Conservation (phyloP, 1,139 yeast genomes). For the Oligophagozyma castellii region DNA sequence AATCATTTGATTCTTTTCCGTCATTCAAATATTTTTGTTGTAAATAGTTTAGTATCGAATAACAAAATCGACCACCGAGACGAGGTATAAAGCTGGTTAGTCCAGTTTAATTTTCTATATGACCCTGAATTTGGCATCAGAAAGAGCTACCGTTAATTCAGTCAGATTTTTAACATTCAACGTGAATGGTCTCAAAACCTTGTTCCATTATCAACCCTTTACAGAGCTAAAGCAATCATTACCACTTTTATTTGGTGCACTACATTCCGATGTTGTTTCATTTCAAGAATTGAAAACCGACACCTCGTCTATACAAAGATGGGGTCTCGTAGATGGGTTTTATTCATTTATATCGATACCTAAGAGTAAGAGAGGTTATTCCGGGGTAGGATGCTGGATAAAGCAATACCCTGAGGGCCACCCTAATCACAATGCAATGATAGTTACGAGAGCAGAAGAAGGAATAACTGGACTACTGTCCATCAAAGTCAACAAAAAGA, state of each 20-base stretch:
- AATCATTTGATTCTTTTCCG: too few species aligned
- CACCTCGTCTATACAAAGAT: slow-evolving; percentile 31
- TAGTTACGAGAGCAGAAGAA: slow-evolving; percentile 68
- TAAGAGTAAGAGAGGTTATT: slow-evolving; percentile 55
- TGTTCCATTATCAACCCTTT: slow-evolving; percentile 80
- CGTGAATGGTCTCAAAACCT: slow-evolving; percentile 71
- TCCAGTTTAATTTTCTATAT: too few species aligned
- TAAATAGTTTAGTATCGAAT: too few species aligned
- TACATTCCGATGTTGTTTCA: slow-evolving; percentile 66
- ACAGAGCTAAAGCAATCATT: slow-evolving; percentile 35
- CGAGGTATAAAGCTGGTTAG: too few species aligned
- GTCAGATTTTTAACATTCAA: slow-evolving; percentile 57
- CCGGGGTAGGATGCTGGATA: slow-evolving; percentile 84
- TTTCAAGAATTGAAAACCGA: slow-evolving; percentile 73
- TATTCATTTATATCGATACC: slow-evolving; percentile 63
- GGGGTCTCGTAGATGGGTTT: slow-evolving; percentile 48
- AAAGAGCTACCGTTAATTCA: slow-evolving; percentile 3
- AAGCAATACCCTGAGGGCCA: slow-evolving; percentile 35
- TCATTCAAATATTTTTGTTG: too few species aligned
- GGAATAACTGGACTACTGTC: slow-evolving; percentile 68
- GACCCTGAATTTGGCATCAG: slow-evolving; percentile 1
- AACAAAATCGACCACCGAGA: too few species aligned
- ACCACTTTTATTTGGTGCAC: slow-evolving; percentile 34
- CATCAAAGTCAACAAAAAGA: slow-evolving; percentile 15
- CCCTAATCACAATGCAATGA: slow-evolving; percentile 28